These are phyloP conservation scores for Helianthus tuberosus DNA, from an alignment of 129 eudicot species.

Conservation along the genomic window DNA sequence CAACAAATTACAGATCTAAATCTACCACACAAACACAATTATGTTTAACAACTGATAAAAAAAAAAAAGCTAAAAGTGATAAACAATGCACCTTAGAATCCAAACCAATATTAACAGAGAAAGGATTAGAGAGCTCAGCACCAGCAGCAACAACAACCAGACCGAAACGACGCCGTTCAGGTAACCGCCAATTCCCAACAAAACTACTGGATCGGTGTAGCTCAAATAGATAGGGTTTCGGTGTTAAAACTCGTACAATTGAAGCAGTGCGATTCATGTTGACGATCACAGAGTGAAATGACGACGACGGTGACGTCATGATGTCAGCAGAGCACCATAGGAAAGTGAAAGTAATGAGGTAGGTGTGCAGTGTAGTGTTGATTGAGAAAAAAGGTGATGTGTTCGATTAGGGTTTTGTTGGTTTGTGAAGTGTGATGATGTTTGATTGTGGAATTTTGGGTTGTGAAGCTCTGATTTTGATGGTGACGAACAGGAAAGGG, in stretches of 20 bases:
- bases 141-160: constrained; percentile 67
- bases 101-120: constrained; percentile 58
- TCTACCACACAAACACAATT: not conserved
- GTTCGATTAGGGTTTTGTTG: constrained; percentile 26
- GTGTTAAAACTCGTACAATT: not conserved
- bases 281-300: constrained; percentile 37
- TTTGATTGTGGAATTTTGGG: constrained; percentile 16
- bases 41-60: not conserved
- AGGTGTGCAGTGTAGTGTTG: not conserved
- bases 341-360: constrained; percentile 2
- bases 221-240: constrained; percentile 31
- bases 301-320: constrained; percentile 45
- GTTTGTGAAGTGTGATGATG: constrained; percentile 16
- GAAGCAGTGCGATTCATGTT: constrained; percentile 40
- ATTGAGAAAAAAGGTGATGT: constrained; percentile 29
- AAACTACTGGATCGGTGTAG: constrained; percentile 10
- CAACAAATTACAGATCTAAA: constrained; percentile 14
- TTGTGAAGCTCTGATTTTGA: not conserved
- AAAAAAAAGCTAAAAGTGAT: not conserved
- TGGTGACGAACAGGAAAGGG: constrained; percentile 22
- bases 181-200: constrained; percentile 27
- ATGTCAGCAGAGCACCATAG: constrained; percentile 35
- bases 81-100: constrained; percentile 71
- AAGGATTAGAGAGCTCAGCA: constrained; percentile 70
- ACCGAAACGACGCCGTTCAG: constrained; percentile 53